phyloP scores from a whole-genome alignment of 2,329 filamentous ascomycete species.

The Fusarium ramigenum region DNA sequence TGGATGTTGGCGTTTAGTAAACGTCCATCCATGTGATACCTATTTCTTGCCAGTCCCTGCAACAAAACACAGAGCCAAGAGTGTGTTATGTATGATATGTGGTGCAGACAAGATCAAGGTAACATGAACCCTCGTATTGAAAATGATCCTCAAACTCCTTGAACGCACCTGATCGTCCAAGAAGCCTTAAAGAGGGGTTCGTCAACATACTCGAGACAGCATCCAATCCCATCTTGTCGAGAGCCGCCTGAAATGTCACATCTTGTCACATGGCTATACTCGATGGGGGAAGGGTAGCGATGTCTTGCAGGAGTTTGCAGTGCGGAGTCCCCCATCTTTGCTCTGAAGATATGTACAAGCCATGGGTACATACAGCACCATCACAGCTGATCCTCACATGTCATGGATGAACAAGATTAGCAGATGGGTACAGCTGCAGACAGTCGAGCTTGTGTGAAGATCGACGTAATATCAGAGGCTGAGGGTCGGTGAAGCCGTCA shows the following conservation, averaged over 20 bases:
- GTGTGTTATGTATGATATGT: background rate
- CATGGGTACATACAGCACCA: background rate
- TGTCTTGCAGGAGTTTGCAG: slow-evolving; percentile 26
- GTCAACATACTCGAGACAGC: slow-evolving; percentile 6
- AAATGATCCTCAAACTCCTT: background rate
- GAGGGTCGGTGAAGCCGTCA: background rate
- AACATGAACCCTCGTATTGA: slow-evolving; percentile 1
- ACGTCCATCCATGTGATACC: background rate
- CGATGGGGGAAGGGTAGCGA: slow-evolving; percentile 25
- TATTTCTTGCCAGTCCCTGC: background rate
- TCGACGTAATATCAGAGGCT: background rate
- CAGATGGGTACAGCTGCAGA: background rate
- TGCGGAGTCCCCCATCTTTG: slow-evolving; percentile 23
- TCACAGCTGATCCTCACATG: slow-evolving; percentile 1
- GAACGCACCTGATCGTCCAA: slow-evolving; percentile 18
- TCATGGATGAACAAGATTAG: background rate
- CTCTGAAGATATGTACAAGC: background rate
- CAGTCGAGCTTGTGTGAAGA: background rate
- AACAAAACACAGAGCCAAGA: background rate
- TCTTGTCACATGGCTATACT: slow-evolving; percentile 37
- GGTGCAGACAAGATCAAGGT: slow-evolving; percentile 3
- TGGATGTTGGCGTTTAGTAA: background rate
- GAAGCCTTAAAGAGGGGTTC: slow-evolving; percentile 13
- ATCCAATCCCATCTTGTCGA: slow-evolving; percentile 25
- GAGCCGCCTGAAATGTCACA: slow-evolving; percentile 32